Percentiles rank a stretch among this genome's conserved stretches.
phyloP scores from a whole-genome alignment of 2,329 filamentous ascomycete genomes.

The Phialemonium atrogriseum region DNA sequence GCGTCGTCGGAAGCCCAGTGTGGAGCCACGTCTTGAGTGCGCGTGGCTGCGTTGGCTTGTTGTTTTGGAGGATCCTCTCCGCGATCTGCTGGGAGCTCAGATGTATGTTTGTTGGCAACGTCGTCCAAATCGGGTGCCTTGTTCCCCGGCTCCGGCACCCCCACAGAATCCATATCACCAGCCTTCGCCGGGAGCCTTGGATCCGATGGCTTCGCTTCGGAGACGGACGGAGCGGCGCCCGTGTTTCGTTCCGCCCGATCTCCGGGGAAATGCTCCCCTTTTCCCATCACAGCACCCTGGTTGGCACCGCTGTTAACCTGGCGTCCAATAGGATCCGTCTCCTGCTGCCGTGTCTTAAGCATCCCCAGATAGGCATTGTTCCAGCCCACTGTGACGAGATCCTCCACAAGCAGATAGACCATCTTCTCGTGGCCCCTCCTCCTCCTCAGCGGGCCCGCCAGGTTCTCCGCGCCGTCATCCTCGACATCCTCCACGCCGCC shows the following conservation, averaged over 20 bases:
- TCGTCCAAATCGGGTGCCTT: too few relatives aligned
- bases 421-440: conserved; percentile 15
- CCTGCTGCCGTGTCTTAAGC: conserved; percentile 6
- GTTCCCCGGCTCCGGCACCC: too few relatives aligned
- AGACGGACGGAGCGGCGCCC: too few relatives aligned
- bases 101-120: too few relatives aligned
- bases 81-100: too few relatives aligned
- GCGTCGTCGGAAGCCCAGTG: conserved; percentile 32
- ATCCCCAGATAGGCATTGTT: conserved; percentile 29
- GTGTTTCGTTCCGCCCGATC: too few relatives aligned
- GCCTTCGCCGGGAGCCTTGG: too few relatives aligned
- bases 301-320: neutral
- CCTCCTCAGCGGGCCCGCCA: conserved; percentile 2
- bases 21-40: conserved; percentile 12
- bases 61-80: too few relatives aligned
- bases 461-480: conserved; percentile 3
- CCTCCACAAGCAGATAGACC: conserved; percentile 37
- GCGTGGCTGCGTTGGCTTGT: conserved; percentile 1
- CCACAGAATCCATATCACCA: too few relatives aligned
- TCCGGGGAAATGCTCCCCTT: too few relatives aligned
- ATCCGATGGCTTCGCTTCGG: too few relatives aligned
- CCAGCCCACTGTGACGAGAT: conserved; percentile 39
- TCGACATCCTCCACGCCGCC: conserved; percentile 2
- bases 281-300: too few relatives aligned
- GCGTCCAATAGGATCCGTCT: conserved; percentile 1